These are phyloP conservation scores for Glebionis coronaria DNA, from an alignment of 129 eudicot genomes.

Conservation along the genomic window DNA sequence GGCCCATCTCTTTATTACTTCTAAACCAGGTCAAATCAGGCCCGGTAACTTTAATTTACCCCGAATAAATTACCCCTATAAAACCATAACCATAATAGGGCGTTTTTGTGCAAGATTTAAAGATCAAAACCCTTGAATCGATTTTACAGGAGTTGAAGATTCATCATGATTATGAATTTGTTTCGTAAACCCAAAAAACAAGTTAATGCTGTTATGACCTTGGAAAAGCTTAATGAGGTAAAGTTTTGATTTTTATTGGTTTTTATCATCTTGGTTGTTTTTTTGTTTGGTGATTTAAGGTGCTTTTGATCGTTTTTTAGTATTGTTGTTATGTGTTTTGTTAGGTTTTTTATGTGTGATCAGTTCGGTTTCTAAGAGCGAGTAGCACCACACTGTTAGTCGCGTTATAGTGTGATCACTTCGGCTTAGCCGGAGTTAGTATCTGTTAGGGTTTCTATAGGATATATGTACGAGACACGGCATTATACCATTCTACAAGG, in stretches of 20 bases:
- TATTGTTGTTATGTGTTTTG: conserved; percentile 7
- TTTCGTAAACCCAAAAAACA: conserved; percentile 44
- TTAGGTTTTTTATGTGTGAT: no score
- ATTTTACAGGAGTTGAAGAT: conserved; percentile 21
- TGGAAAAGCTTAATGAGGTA: conserved; percentile 45
- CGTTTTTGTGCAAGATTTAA: conserved; percentile 1
- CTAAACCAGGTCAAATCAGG: no score
- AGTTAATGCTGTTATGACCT: conserved; percentile 36
- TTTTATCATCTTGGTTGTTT: not conserved
- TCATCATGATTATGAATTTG: conserved; percentile 28
- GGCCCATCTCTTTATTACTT: no score
- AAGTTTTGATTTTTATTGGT: not conserved
- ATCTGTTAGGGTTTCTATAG: no score
- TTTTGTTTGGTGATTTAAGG: not conserved
- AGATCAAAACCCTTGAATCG: conserved; percentile 3
- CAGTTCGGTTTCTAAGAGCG: no score
- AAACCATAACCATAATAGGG: not conserved
- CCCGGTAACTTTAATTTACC: no score
- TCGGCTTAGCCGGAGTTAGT: no score
- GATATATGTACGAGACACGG: no score
- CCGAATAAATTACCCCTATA: no score
- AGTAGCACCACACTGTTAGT: no score
- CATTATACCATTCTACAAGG: no score
- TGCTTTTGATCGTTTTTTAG: not conserved
- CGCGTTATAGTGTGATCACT: no score